These are phyloP conservation scores for Xerocomellus chrysenteron DNA, from an alignment of 768 basidiomycete species.

Conservation along the genomic window DNA sequence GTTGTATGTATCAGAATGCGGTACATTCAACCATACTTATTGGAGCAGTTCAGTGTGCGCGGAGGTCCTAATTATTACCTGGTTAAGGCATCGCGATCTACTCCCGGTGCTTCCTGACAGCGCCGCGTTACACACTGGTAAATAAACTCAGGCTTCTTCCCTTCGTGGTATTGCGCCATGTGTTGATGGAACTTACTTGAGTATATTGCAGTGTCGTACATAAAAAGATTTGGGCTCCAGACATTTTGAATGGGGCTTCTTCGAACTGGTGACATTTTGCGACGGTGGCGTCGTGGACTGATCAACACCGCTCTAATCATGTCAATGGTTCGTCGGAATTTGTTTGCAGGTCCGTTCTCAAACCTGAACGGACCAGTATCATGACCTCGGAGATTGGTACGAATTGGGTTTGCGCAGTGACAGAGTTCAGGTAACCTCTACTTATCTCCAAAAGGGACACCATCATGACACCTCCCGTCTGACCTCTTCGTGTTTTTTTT, in stretches of 20 bases:
- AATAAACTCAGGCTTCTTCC: conserved; percentile 2
- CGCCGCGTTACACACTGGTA: conserved; percentile 4
- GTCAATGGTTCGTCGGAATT: conserved; percentile 21
- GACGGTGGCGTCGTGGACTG: conserved; percentile 26
- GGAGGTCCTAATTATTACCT: conserved; percentile 11
- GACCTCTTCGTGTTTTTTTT: conserved; percentile 1
- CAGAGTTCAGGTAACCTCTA: conserved; percentile 14
- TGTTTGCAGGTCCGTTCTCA: conserved; percentile 19
- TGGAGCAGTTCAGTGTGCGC: conserved; percentile 3
- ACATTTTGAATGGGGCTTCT: conserved; percentile 12
- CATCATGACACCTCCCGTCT: conserved; percentile 12
- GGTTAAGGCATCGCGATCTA: conserved; percentile 19
- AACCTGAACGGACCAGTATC: conserved; percentile 13
- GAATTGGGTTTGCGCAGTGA: conserved; percentile 23
- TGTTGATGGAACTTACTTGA: conserved; percentile 7
- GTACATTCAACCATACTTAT: background rate
- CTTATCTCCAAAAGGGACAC: conserved; percentile 22
- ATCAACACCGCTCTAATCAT: conserved; percentile 16
- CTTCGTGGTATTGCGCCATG: conserved; percentile 15
- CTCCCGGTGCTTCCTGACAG: conserved; percentile 22
- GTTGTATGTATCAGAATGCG: conserved; percentile 1
- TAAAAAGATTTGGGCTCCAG: conserved; percentile 14
- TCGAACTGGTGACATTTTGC: conserved; percentile 8
- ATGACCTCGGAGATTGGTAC: conserved; percentile 23
- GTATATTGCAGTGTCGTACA: conserved; percentile 19